Evolutionary conservation across 208 protist genomes (phyloP).

Genomic region (Kentomonas sorsogonicus): DNA sequence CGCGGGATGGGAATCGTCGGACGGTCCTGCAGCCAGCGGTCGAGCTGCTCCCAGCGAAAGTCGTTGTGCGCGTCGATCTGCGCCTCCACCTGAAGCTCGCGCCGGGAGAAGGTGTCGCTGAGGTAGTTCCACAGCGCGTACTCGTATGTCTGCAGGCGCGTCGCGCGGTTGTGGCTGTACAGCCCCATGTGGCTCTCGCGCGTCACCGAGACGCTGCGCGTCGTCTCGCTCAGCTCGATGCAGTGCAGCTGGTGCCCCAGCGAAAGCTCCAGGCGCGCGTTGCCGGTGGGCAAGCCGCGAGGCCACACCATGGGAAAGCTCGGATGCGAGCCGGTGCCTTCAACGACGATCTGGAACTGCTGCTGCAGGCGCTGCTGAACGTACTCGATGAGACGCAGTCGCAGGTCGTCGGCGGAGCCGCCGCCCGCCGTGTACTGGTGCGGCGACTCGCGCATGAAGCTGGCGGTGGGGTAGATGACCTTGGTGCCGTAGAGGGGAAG

Average conservation of each 20-base stretch:
- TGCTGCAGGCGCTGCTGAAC: constrained; percentile 80
- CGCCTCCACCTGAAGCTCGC: constrained; percentile 53
- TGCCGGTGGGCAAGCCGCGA: constrained; percentile 44
- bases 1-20: constrained; percentile 40
- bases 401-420: constrained; percentile 15
- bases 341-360: constrained; percentile 83
- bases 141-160: constrained; percentile 57
- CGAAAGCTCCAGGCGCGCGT: constrained; percentile 68
- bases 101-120: constrained; percentile 32
- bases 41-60: constrained; percentile 69
- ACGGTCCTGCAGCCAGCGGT: constrained; percentile 59
- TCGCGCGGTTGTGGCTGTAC: constrained; percentile 78
- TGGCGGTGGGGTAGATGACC: constrained; percentile 64
- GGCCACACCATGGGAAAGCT: constrained; percentile 16
- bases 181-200: constrained; percentile 77
- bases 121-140: constrained; percentile 82
- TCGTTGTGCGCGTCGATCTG: constrained; percentile 58
- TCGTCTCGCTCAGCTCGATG: constrained; percentile 71
- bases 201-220: constrained; percentile 58
- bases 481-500: constrained; percentile 76
- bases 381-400: constrained; percentile 56
- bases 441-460: constrained; percentile 62
- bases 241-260: constrained; percentile 82
- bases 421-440: constrained; percentile 68
- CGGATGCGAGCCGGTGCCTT: constrained; percentile 24